Conservation (phyloP, 2,329 filamentous ascomycete genomes). For the Phaeosphaeriaceae sp. region DNA sequence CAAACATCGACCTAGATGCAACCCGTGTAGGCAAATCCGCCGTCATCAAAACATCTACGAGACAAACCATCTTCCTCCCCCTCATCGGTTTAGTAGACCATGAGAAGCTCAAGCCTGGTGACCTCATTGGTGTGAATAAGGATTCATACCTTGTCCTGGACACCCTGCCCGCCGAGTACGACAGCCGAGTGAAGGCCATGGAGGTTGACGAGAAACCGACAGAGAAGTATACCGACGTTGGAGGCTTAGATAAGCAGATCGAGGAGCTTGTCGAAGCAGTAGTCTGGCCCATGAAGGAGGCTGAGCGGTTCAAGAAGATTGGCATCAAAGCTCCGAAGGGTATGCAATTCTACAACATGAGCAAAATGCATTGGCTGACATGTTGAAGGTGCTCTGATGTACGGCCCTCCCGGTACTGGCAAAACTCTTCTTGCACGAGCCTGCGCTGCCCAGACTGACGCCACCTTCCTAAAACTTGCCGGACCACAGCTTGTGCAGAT, state of each 20-base stretch:
- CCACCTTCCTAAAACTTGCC: constrained; percentile 97
- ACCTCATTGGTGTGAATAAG: constrained; percentile 98
- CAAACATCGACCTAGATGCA: constrained; percentile 97
- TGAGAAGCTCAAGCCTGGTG: constrained; percentile 90
- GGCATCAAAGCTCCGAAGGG: constrained; percentile 99
- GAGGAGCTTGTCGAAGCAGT: constrained; percentile 98
- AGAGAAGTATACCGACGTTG: constrained; percentile 98
- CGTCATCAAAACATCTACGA: constrained; percentile 98
- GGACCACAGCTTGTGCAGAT: constrained; percentile 98
- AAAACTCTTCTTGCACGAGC: constrained; percentile 93
- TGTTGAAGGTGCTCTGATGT: constrained; percentile 83
- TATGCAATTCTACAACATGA: constrained; percentile 52
- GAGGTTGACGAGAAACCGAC: constrained; percentile 99
- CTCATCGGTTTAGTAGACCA: constrained; percentile 97
- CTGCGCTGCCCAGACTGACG: constrained; percentile 96
- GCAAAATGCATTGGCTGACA: constrained; percentile 10
- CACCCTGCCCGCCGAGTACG: constrained; percentile 95
- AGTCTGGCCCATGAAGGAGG: constrained; percentile 99
- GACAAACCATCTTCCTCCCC: constrained; percentile 97
- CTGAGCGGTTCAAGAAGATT: constrained; percentile 98
- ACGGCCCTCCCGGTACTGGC: constrained; percentile 88
- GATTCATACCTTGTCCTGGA: constrained; percentile 98
- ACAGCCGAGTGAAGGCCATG: constrained; percentile 99
- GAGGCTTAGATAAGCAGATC: constrained; percentile 97
- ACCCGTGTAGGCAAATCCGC: constrained; percentile 97